Evolutionary conservation across 176 grass and related monocot species (phyloP).

Genomic region (Panicum miliaceum): DNA sequence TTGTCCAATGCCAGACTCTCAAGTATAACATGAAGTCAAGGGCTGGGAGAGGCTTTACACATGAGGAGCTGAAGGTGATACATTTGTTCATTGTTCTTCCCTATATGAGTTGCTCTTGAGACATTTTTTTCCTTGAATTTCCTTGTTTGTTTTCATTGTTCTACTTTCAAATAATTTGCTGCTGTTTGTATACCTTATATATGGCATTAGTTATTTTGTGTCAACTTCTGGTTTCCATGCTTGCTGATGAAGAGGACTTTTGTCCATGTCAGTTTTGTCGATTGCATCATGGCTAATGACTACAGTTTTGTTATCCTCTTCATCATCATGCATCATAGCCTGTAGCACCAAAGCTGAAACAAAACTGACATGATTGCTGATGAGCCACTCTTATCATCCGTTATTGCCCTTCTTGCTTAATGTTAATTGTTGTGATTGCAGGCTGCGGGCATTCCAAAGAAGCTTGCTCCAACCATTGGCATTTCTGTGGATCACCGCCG

Average conservation of each 20-base stretch:
- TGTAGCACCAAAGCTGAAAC: too few species aligned
- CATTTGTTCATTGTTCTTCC: background rate
- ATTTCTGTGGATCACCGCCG: constrained; percentile 85
- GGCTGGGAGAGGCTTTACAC: constrained; percentile 79
- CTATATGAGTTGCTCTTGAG: background rate
- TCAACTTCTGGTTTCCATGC: background rate
- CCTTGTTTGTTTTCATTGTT: background rate
- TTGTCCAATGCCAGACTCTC: constrained; percentile 84
- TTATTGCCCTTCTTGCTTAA: background rate
- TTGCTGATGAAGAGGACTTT: too few species aligned
- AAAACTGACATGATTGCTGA: too few species aligned
- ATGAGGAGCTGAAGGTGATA: constrained; percentile 89
- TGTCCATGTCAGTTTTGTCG: too few species aligned
- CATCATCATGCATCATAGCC: too few species aligned
- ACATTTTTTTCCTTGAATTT: background rate
- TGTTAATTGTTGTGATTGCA: constrained; percentile 19
- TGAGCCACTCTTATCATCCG: too few species aligned
- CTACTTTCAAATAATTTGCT: background rate
- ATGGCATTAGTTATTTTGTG: background rate
- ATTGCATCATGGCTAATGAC: too few species aligned
- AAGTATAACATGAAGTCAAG: constrained; percentile 99
- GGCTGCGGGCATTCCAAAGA: constrained; percentile 83
- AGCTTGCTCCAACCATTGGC: constrained; percentile 80
- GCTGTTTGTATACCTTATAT: background rate
- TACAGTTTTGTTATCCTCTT: too few species aligned